A percentile compares a stretch with the other conserved stretches of the same genome.
These are phyloP conservation scores for Fusarium verrucosum DNA, from an alignment of 2,329 filamentous ascomycete species.

Conservation along the genomic window DNA sequence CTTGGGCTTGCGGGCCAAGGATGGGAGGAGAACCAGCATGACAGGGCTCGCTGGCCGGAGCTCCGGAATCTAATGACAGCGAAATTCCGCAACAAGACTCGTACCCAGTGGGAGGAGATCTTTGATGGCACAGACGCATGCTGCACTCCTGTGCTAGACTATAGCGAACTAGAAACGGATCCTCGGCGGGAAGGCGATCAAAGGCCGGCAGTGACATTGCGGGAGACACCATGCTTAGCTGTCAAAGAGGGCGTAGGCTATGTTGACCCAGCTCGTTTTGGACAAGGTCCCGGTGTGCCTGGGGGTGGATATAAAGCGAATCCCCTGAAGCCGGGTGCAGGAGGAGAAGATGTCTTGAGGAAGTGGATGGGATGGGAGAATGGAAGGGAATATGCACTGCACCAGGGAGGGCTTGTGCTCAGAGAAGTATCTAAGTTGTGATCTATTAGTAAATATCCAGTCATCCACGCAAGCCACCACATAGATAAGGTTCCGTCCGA, in stretches of 20 bases:
- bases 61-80: constrained; percentile 68
- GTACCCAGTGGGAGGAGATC: constrained; percentile 81
- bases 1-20: constrained; percentile 65
- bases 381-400: constrained; percentile 75
- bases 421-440: constrained; percentile 50
- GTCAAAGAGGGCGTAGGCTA: constrained; percentile 58
- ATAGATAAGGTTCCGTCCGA: no score
- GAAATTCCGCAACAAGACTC: constrained; percentile 74
- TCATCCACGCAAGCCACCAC: not conserved
- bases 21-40: constrained; percentile 64
- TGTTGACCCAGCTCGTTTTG: constrained; percentile 54
- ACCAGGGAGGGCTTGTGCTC: constrained; percentile 68
- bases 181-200: constrained; percentile 70
- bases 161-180: constrained; percentile 71
- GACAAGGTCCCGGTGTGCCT: constrained; percentile 71
- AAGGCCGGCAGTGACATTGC: constrained; percentile 74
- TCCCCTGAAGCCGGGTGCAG: constrained; percentile 71
- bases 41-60: constrained; percentile 73
- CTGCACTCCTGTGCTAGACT: constrained; percentile 85
- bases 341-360: constrained; percentile 74
- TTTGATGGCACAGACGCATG: constrained; percentile 95
- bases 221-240: constrained; percentile 73
- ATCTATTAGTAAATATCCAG: not conserved
- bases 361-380: constrained; percentile 82
- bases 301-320: constrained; percentile 73